These are phyloP conservation scores for Meira miltonrushii DNA, from an alignment of 1,284 basidiomycete genomes.

Conservation along the genomic window DNA sequence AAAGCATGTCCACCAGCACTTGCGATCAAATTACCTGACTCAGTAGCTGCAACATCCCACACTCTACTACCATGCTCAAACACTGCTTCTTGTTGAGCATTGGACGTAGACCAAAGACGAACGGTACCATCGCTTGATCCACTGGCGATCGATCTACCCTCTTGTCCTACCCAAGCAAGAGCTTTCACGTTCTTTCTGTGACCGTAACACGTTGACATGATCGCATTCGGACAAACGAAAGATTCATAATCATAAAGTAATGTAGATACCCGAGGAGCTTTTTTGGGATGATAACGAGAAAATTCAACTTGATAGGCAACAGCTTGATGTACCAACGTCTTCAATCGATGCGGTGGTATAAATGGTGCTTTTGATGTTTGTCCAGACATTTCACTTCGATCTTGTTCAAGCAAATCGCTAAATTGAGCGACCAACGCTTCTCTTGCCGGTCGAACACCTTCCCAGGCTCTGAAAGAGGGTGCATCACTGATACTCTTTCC, in stretches of 20 bases:
- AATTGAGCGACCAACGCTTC: conserved; percentile 54
- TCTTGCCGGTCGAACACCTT: conserved; percentile 54
- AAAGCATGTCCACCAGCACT: conserved; percentile 56
- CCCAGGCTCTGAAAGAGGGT: conserved; percentile 56
- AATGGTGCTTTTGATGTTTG: conserved; percentile 26
- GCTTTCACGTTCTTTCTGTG: conserved; percentile 56
- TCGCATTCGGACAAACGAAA: conserved; percentile 39
- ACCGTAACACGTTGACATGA: conserved; percentile 45
- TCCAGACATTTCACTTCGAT: conserved; percentile 28
- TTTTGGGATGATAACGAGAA: conserved; percentile 48
- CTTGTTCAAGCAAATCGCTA: conserved; percentile 41
- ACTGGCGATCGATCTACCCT: conserved; percentile 52
- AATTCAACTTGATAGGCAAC: conserved; percentile 56
- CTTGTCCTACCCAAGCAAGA: conserved; percentile 54
- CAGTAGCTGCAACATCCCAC: conserved; percentile 54
- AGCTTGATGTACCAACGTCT: conserved; percentile 55
- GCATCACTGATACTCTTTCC: conserved; percentile 56
- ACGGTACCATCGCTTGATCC: conserved; percentile 54
- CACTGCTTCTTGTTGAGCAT: conserved; percentile 35
- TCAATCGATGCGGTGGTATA: conserved; percentile 54
- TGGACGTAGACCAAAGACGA: conserved; percentile 44
- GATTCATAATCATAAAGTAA: conserved; percentile 41
- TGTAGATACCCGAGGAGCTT: conserved; percentile 46
- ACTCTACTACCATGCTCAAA: conserved; percentile 54
- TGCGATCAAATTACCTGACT: conserved; percentile 43